phyloP scores from a whole-genome alignment of 1,284 basidiomycete genomes.

The Thelephora terrestris region DNA sequence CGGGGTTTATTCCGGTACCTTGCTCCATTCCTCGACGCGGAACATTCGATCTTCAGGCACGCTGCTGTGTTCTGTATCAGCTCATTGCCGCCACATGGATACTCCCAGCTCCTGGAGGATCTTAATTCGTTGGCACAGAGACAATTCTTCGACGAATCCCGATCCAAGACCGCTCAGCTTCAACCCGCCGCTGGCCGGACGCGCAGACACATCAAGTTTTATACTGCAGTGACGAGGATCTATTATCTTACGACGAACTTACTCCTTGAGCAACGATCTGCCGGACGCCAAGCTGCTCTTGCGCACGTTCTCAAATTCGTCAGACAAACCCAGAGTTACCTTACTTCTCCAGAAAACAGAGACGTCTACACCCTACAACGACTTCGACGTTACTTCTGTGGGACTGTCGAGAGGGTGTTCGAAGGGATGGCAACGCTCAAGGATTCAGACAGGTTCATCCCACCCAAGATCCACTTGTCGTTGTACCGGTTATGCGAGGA shows the following conservation, averaged over 20 bases:
- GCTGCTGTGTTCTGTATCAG: constrained; percentile 84
- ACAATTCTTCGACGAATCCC: constrained; percentile 73
- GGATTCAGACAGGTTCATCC: constrained; percentile 70
- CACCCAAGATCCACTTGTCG: constrained; percentile 66
- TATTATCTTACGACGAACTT: constrained; percentile 79
- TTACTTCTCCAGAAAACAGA: constrained; percentile 62
- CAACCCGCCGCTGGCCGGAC: constrained; percentile 40
- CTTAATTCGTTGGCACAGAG: constrained; percentile 71
- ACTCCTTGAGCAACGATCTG: constrained; percentile 62
- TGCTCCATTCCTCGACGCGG: constrained; percentile 80
- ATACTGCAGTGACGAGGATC: constrained; percentile 85
- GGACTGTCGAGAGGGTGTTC: constrained; percentile 79
- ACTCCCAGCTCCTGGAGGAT: constrained; percentile 78
- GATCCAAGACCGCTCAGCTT: constrained; percentile 35
- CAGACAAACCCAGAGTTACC: constrained; percentile 70
- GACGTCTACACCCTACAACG: constrained; percentile 76
- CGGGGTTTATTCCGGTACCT: constrained; percentile 80
- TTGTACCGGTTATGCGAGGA: constrained; percentile 86
- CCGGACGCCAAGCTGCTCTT: constrained; percentile 64
- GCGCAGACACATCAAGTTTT: constrained; percentile 72
- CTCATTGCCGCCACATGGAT: constrained; percentile 69
- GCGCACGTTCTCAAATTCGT: constrained; percentile 81
- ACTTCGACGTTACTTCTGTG: constrained; percentile 84
- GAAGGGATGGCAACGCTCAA: constrained; percentile 66
- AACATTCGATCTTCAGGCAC: constrained; percentile 76